These are phyloP conservation scores for Ophiosphaerella narmari DNA, from an alignment of 2,329 filamentous ascomycete genomes.

Conservation along the genomic window DNA sequence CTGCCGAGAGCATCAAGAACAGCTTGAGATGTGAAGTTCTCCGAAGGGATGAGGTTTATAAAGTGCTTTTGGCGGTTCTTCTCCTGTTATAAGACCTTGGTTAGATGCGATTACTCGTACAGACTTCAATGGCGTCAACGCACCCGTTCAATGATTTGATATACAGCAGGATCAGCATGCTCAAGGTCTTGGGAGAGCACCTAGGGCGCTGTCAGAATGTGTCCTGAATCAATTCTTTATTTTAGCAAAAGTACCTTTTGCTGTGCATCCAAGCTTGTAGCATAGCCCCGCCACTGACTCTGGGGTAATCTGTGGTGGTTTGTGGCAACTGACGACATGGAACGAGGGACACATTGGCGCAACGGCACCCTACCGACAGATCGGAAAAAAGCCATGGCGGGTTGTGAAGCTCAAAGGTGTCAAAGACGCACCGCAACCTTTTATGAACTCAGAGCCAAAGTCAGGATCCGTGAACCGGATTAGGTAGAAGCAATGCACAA, in stretches of 20 bases:
- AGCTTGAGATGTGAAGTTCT: conserved; percentile 98
- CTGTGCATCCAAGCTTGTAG: conserved; percentile 50
- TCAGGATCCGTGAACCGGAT: conserved; percentile 28
- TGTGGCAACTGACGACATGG: conserved; percentile 32
- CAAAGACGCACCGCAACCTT: conserved; percentile 20
- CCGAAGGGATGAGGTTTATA: conserved; percentile 98
- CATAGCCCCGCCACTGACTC: conserved; percentile 46
- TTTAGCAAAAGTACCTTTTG: conserved; percentile 49
- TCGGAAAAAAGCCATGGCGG: conserved; percentile 50
- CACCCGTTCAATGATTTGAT: conserved; percentile 89
- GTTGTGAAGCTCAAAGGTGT: conserved; percentile 9
- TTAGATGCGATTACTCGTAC: conserved; percentile 22
- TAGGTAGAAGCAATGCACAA: conserved; percentile 25
- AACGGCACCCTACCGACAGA: conserved; percentile 46
- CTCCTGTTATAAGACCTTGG: conserved; percentile 63
- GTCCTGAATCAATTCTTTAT: not conserved
- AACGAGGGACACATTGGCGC: conserved; percentile 38
- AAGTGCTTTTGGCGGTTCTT: conserved; percentile 97
- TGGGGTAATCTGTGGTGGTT: conserved; percentile 38
- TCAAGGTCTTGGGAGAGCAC: conserved; percentile 78
- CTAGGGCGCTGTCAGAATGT: conserved; percentile 53
- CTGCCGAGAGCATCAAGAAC: conserved; percentile 93
- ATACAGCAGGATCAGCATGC: conserved; percentile 84
- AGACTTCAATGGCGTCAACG: conserved; percentile 21
- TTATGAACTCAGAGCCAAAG: conserved; percentile 17